These are phyloP conservation scores for Lecanicillium sp. DNA, from an alignment of 2,329 filamentous ascomycete genomes.

Conservation along the genomic window DNA sequence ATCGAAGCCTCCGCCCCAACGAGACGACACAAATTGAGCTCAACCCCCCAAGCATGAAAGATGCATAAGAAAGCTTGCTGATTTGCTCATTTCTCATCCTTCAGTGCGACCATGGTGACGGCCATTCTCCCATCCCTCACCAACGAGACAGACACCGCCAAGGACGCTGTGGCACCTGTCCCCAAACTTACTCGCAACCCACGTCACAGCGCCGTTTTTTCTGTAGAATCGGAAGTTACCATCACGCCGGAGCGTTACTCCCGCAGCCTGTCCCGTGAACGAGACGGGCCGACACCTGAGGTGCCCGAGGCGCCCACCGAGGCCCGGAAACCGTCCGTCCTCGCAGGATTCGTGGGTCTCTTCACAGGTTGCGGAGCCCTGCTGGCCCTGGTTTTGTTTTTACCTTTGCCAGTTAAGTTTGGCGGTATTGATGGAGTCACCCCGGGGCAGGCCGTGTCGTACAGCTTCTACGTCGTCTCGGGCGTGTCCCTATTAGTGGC, in stretches of 20 bases:
- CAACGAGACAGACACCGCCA: slow-evolving; percentile 37
- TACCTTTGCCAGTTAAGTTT: slow-evolving; percentile 81
- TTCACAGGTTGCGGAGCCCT: slow-evolving; percentile 91
- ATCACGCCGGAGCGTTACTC: slow-evolving; percentile 63
- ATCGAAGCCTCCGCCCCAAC: slow-evolving; percentile 1
- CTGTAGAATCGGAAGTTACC: slow-evolving; percentile 66
- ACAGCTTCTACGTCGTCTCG: slow-evolving; percentile 85
- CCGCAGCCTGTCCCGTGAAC: slow-evolving; percentile 28
- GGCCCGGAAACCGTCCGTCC: slow-evolving; percentile 45
- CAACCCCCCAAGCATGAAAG: no score
- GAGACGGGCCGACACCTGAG: slow-evolving; percentile 16
- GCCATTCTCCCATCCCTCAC: slow-evolving; percentile 76
- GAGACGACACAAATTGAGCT: neutral
- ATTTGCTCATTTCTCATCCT: neutral
- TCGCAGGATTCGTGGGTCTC: slow-evolving; percentile 86
- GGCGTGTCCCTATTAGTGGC: slow-evolving; percentile 65
- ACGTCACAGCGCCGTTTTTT: slow-evolving; percentile 57
- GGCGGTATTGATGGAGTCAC: slow-evolving; percentile 63
- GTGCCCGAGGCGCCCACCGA: slow-evolving; percentile 19
- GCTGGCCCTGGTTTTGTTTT: slow-evolving; percentile 72
- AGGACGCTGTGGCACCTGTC: slow-evolving; percentile 21
- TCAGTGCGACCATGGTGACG: slow-evolving; percentile 86
- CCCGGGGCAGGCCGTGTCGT: slow-evolving; percentile 66
- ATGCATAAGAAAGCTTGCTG: slow-evolving; percentile 7
- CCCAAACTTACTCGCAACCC: slow-evolving; percentile 34